Evolutionary conservation across 345 rosid genomes (phyloP).

Genomic region (Lepidium sativum): DNA sequence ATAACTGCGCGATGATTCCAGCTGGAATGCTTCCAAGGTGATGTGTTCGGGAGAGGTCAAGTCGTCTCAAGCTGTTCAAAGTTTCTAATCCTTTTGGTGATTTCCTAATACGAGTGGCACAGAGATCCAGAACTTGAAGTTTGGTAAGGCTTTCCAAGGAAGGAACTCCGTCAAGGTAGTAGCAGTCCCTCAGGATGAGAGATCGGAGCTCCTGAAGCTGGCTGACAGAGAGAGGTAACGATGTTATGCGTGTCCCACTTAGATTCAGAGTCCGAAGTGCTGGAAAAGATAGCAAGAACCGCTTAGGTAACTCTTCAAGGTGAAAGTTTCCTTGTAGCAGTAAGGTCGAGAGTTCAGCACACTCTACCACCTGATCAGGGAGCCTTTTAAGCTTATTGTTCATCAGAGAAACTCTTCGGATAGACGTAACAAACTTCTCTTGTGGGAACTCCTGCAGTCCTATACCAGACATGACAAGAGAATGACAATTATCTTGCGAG

Average conservation of each 20-base stretch:
- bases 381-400: constrained; percentile 23
- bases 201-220: constrained; percentile 23
- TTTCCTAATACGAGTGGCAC: constrained; percentile 25
- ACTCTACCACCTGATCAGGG: constrained; percentile 10
- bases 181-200: constrained; percentile 32
- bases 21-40: constrained; percentile 27
- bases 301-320: constrained; percentile 13
- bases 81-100: constrained; percentile 29
- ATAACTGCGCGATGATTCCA: constrained; percentile 25
- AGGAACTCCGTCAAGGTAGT: constrained; percentile 29
- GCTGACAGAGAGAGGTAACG: constrained; percentile 28
- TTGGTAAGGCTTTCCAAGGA: constrained; percentile 25
- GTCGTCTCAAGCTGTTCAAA: constrained; percentile 21
- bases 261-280: constrained; percentile 31
- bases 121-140: constrained; percentile 37
- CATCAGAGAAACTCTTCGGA: constrained; percentile 39
- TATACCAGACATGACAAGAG: constrained; percentile 28
- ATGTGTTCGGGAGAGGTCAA: constrained; percentile 34
- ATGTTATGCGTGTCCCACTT: constrained; percentile 24
- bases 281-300: constrained; percentile 25
- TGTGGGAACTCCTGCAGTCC: constrained; percentile 20
- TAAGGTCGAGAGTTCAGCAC: constrained; percentile 24
- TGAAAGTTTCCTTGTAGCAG: constrained; percentile 31
- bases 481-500: constrained; percentile 15
- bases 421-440: constrained; percentile 12